These are phyloP conservation scores for Barnettozyma sp. DNA, from an alignment of 805 yeast genomes.

Conservation along the genomic window DNA sequence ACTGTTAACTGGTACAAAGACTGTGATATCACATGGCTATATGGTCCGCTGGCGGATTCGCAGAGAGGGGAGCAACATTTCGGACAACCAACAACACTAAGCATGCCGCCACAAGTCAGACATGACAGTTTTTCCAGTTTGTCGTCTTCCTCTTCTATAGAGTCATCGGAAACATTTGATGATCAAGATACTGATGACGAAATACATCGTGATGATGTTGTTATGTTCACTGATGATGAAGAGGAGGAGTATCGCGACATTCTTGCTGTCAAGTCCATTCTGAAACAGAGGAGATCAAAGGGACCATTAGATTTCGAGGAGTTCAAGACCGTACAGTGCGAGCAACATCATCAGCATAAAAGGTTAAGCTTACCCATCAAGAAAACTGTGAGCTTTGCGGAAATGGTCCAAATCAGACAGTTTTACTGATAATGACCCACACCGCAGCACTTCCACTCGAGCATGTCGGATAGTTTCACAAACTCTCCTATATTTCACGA, in stretches of 20 bases:
- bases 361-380: conserved; percentile 4
- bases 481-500: no score
- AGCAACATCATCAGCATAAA: neutral
- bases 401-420: conserved; percentile 25
- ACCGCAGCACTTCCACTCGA: neutral
- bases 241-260: conserved; percentile 1
- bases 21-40: conserved; percentile 89
- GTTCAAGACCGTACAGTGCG: conserved; percentile 2
- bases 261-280: conserved; percentile 17
- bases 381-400: conserved; percentile 24
- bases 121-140: conserved; percentile 10
- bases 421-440: conserved; percentile 10
- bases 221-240: conserved; percentile 8
- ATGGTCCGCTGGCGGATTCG: conserved; percentile 58
- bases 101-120: conserved; percentile 2
- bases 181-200: conserved; percentile 6
- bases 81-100: conserved; percentile 10
- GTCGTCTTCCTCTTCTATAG: conserved; percentile 3
- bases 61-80: conserved; percentile 11
- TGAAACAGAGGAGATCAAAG: conserved; percentile 13
- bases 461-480: no score
- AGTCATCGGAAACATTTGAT: neutral
- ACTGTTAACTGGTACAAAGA: conserved; percentile 92
- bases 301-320: conserved; percentile 11
- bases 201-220: neutral